These are phyloP conservation scores for Diphasiastrum complanatum DNA, from an alignment of 83 land plant species.

Conservation along the genomic window DNA sequence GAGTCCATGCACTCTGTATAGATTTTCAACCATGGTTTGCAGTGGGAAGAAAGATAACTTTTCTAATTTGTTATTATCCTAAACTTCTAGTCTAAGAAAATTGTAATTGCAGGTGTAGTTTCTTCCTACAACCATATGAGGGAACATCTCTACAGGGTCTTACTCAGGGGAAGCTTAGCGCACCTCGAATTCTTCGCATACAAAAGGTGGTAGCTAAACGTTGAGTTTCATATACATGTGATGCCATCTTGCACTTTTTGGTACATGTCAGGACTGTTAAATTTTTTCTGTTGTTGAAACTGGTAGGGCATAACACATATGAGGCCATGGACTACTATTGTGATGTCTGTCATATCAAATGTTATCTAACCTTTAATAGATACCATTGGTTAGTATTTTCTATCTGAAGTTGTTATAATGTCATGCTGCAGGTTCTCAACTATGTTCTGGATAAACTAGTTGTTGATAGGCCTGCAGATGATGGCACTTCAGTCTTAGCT, in stretches of 20 bases:
- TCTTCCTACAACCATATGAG: constrained; percentile 87
- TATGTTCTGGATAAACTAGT: constrained; percentile 91
- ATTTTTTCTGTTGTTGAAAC: not conserved
- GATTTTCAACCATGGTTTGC: not conserved
- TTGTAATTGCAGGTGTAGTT: constrained; percentile 69
- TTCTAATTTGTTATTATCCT: not conserved
- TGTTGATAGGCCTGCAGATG: constrained; percentile 71
- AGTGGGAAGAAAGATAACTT: not conserved
- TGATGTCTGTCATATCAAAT: not conserved
- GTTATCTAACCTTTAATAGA: too few species aligned
- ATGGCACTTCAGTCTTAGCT: constrained; percentile 31
- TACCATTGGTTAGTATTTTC: not conserved
- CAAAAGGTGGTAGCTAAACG: constrained; percentile 49
- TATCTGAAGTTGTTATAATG: not conserved
- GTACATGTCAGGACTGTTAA: not conserved
- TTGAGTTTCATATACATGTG: not conserved
- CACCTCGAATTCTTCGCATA: constrained; percentile 87
- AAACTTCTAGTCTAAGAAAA: not conserved
- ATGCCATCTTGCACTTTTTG: not conserved
- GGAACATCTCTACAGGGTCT: constrained; percentile 65
- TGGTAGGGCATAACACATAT: too few species aligned
- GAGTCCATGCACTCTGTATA: too few species aligned
- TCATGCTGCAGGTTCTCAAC: constrained; percentile 64
- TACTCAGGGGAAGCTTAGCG: constrained; percentile 93
- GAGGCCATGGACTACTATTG: too few species aligned